Conservation (phyloP, 441 rosid genomes). For the Erodium texanum region DNA sequence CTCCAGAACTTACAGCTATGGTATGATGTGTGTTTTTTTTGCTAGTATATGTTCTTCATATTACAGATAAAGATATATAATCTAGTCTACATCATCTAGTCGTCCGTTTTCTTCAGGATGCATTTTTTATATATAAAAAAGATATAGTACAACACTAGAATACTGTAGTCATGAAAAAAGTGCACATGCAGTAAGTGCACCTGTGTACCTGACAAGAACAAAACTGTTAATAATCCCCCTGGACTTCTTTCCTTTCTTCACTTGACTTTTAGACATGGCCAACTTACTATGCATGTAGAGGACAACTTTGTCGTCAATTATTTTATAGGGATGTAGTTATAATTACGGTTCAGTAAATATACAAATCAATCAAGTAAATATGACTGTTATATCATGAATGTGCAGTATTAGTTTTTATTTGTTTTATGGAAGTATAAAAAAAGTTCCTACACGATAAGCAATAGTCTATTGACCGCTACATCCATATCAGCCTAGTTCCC, state of each 20-base stretch:
- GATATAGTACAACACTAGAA: neutral
- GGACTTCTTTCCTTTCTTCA: no score
- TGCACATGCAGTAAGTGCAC: neutral
- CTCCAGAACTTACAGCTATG: constrained; percentile 91
- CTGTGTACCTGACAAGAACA: neutral
- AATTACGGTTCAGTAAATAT: neutral
- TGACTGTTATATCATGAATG: neutral
- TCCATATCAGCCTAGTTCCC: neutral
- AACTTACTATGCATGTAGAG: neutral
- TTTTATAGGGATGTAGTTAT: neutral
- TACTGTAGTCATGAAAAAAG: no score
- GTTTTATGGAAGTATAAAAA: neutral
- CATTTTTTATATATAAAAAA: neutral
- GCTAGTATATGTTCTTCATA: neutral
- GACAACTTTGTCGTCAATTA: neutral
- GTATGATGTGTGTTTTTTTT: constrained; percentile 24
- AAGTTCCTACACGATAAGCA: no score
- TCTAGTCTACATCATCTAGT: neutral
- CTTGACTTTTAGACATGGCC: no score
- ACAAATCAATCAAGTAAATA: no score
- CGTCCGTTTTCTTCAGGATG: neutral
- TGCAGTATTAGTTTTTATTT: neutral
- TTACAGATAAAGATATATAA: neutral
- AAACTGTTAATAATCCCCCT: neutral
- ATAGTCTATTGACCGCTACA: neutral